Evolutionary conservation across 371 early-diverging fungal genomes (phyloP), one percentile per base, ranked within the genome.

Genomic region (Mortierella polycephala): DNA sequence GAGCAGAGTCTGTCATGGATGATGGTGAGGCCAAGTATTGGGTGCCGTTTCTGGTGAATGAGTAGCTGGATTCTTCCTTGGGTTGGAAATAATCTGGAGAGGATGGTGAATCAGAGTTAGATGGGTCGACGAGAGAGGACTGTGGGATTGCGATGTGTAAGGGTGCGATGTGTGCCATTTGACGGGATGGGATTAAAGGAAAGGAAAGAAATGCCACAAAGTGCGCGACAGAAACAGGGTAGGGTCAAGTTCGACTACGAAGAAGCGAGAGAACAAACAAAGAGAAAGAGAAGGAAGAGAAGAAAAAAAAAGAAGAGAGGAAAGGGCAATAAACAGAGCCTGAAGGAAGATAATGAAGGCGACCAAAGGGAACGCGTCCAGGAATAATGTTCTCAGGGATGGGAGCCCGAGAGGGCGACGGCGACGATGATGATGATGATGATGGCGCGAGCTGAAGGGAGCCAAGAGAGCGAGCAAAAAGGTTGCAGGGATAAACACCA

Each of bases 11-110:
- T 14, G 45, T 58, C 2, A 14, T 42, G 5, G 74, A 72, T 9
- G 62, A 66, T 12, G 73, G 73, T 3, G 73, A 72, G 47, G 51
- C 73, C 55, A 62, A 21, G 49, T 59, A 73, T 37, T 61, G 65
- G 21, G 57, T 54, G 13, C 67, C 67, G 37, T 62, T 50, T 14
- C 62, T 55, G 10, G 70, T 59, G 50, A 62, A 70, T 6, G 69
- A 57, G 51, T 64, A 66, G 60, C 70, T 49, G 37, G 62, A 39
- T 12, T 71, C 67, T 7, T 67, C 56, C 39, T 65, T 50, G 5
- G 55, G 23, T 6, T 30, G 42, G 53, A 69, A 75, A 55, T 65
- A 69, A 7, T 59, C 55, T 53, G 66, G 54, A 42, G 57, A 14
- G 39, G 63, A 60, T 50, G 50, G 39, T 12, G 49, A 0, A 3